phyloP scores from a whole-genome alignment of 345 rosid genomes.

The Syzygium jambos region DNA sequence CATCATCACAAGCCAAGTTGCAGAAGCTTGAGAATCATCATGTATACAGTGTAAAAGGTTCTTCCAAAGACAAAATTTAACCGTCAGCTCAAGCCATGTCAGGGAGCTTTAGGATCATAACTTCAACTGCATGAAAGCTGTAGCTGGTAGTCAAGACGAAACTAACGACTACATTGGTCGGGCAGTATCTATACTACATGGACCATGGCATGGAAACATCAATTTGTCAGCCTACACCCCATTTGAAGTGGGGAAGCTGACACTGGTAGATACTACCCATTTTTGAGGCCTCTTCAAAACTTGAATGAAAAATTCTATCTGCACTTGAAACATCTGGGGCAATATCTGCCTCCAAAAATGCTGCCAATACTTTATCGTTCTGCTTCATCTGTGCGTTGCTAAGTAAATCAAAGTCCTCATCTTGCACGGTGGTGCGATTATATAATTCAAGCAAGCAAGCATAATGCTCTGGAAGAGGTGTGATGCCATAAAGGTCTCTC shows the following conservation, averaged over 20 bases:
- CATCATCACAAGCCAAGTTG: neutral
- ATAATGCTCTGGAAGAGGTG: conserved; percentile 49
- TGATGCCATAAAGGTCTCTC: conserved; percentile 33
- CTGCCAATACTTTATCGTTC: conserved; percentile 5
- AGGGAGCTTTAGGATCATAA: neutral
- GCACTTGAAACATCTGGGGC: neutral
- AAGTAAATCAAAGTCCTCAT: conserved; percentile 10
- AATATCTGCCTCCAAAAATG: conserved; percentile 2
- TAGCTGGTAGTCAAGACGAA: neutral
- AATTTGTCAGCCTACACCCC: conserved; percentile 24
- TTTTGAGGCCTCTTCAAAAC: neutral
- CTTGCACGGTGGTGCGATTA: conserved; percentile 20
- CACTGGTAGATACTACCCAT: neutral
- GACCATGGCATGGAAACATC: neutral
- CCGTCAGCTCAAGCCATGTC: neutral
- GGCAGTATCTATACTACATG: neutral
- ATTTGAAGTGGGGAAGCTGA: conserved; percentile 22
- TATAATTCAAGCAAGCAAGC: conserved; percentile 55
- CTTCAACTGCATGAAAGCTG: neutral
- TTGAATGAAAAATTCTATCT: neutral
- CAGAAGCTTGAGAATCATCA: neutral
- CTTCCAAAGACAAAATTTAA: neutral
- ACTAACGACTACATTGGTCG: neutral
- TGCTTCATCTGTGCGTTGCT: conserved; percentile 8
- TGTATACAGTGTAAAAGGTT: neutral